Base-by-base conservation (phyloP, 75 land plant species). In the Sequoiadendron giganteum region DNA sequence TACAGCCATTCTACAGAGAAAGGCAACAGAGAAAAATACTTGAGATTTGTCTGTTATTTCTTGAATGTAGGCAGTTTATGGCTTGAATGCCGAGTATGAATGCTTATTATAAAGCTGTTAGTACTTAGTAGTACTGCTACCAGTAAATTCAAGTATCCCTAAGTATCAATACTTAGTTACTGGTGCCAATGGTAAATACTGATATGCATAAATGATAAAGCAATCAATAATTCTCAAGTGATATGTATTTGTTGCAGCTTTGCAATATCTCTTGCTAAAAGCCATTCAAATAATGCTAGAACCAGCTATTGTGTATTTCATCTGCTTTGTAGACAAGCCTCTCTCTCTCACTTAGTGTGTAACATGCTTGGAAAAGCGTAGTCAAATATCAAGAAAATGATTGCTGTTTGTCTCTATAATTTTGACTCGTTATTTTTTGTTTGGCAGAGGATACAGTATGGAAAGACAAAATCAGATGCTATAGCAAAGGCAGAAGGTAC, bases 401-500 rank as follows among this genome's bases (percentile, higher is more conserved):
- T 13, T 10, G 45, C 28, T 43, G 30, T 43, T 81, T 81, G 83
- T 81, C 9, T 43, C 25, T 28, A 43, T 78, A 40, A 52, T 83
- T 83, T 36, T 52, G 61, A 85, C 65, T 54, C 65, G 56, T 32
- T 36, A 38, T 18, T 34, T 85, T 21, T 88, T 86, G 16, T 52
- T 10, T 15, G 85, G 88, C 99, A 98, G 99, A 94, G 95, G 39
- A 96, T 98, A 90, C 99, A 98, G 89, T 98, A 96, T 93, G 99
- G 97, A 1, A 97, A 97, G 89, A 84, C 97, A 72, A 94, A 94
- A 88, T 98, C 99, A 19, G 99, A 98, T 91, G 97, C 98, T 86
- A 89, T 98, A 87, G 97, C 99, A 40, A 98, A 98, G 88, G 99
- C 90, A 30, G 99, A 97, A 87, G 99, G 99, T 42, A 94, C 97